Evolutionary conservation across 2,329 filamentous ascomycete species (phyloP).

Genomic region (Verticillium tricorpus): DNA sequence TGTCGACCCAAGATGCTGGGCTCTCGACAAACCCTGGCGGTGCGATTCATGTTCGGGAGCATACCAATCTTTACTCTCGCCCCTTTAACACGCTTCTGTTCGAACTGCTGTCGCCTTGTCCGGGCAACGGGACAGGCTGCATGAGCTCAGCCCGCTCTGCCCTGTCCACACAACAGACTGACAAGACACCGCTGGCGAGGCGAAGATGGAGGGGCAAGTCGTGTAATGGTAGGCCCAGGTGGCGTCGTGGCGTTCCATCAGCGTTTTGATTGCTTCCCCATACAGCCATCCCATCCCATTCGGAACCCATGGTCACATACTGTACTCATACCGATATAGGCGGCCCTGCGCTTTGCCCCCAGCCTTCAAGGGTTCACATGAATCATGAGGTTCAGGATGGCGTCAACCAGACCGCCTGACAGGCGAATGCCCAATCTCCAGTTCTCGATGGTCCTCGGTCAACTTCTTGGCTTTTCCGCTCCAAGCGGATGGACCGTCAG

Average conservation of each 20-base stretch:
- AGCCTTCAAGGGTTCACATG: not conserved
- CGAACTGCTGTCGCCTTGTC: not conserved
- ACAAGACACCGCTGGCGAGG: not conserved
- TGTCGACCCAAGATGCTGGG: not conserved
- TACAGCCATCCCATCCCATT: not conserved
- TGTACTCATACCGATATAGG: not conserved
- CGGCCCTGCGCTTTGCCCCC: not conserved
- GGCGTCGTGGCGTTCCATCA: not conserved
- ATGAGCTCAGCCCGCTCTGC: not conserved
- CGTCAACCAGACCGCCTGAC: not conserved
- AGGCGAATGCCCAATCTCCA: not conserved
- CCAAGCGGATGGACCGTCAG: not conserved
- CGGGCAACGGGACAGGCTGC: not conserved
- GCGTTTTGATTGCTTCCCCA: not conserved
- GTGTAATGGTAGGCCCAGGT: not conserved
- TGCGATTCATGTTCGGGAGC: not conserved
- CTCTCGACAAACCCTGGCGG: not conserved
- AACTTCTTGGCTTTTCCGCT: not conserved
- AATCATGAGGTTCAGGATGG: not conserved
- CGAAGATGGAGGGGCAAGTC: not conserved
- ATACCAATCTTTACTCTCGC: too few species aligned
- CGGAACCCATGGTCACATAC: not conserved
- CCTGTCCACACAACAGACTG: not conserved
- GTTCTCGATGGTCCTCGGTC: not conserved
- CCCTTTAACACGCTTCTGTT: too few species aligned